Evolutionary conservation across 805 yeast species (phyloP), one percentile per base, ranked within the genome.

Genomic region (Starmerella floris): DNA sequence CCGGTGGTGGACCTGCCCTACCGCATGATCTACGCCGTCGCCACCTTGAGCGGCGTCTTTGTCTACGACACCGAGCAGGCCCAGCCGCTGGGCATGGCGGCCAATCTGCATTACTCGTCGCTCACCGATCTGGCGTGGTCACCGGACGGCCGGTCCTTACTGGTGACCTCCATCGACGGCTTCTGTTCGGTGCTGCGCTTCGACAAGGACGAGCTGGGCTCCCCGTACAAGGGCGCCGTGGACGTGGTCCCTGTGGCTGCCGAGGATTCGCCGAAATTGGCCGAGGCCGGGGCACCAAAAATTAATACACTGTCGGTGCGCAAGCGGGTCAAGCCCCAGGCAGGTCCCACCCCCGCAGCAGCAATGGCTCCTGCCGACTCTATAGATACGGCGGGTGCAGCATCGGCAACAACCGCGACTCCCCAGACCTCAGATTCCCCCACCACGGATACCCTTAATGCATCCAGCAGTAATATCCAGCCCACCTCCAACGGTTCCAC

Each of bases 91-190:
- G 91, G 87, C 4, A 63, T 73, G 13, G 79, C 79, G 2, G 70
- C 82, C 0, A 84, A 84, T 53, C 65, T 91, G 39, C 98, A 91
- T 57, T 87, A 87, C 55, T 77, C 93, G 2, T 75, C 91, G 1
- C 69, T 91, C 27, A 87, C 98, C 0, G 98, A 91, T 58, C 56
- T 88, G 37, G 63, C 79, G 8, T 91, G 98, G 98, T 70, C 82
- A 20, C 61, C 63, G 4, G 85, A 83, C 59, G 98, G 97, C 0
- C 60, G 62, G 15, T 63, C 72, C 13, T 60, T 91, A 16, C 65
- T 88, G 52, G 67, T 82, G 21, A 76, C 94, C 5, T 82, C 95
- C 0, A 81, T 94, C 0, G 98, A 91, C 59, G 97, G 97, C 17
- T 88, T 85, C 58, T 80, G 95, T 50, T 79, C 95, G 1, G 70